Percentiles rank a stretch among this genome's conserved stretches.
These are phyloP conservation scores for Pestalotiopsis sp. DNA, from an alignment of 2,329 filamentous ascomycete genomes.

Conservation along the genomic window DNA sequence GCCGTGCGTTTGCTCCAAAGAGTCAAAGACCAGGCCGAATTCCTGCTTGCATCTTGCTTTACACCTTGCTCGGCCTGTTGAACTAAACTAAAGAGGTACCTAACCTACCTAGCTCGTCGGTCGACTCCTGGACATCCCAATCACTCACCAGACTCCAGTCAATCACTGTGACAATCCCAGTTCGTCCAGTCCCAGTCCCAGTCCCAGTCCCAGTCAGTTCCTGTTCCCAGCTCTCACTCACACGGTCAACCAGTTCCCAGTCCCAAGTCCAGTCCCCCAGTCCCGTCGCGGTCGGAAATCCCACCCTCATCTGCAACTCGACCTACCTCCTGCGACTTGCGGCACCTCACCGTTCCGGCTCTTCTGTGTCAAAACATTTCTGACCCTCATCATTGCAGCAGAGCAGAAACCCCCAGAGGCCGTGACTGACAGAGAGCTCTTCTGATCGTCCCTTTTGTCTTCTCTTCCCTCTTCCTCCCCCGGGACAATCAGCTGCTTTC, in stretches of 20 bases:
- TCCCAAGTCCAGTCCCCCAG: not conserved
- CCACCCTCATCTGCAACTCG: conserved; percentile 12
- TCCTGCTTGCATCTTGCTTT: not conserved
- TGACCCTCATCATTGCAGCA: conserved; percentile 35
- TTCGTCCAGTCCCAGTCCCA: too few species aligned
- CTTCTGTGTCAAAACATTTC: conserved; percentile 37
- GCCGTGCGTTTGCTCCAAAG: not conserved
- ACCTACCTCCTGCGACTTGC: conserved; percentile 26
- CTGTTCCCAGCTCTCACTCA: not conserved
- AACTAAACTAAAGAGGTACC: not conserved
- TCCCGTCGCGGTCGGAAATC: conserved; percentile 1
- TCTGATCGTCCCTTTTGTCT: not conserved
- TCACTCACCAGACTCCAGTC: too few species aligned
- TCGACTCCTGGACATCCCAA: not conserved
- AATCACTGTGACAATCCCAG: too few species aligned
- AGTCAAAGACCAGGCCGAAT: not conserved
- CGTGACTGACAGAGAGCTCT: not conserved
- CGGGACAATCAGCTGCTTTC: not conserved
- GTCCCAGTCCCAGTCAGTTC: not conserved
- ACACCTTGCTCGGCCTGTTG: not conserved
- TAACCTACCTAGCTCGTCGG: not conserved
- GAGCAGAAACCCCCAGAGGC: not conserved
- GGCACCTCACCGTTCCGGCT: conserved; percentile 36
- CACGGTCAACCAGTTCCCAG: not conserved
- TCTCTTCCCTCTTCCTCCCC: conserved; percentile 13